Evolutionary conservation across 169 alveolate species (phyloP), one percentile per base, ranked within the genome.

Genomic region (Plasmodium blacklocki): DNA sequence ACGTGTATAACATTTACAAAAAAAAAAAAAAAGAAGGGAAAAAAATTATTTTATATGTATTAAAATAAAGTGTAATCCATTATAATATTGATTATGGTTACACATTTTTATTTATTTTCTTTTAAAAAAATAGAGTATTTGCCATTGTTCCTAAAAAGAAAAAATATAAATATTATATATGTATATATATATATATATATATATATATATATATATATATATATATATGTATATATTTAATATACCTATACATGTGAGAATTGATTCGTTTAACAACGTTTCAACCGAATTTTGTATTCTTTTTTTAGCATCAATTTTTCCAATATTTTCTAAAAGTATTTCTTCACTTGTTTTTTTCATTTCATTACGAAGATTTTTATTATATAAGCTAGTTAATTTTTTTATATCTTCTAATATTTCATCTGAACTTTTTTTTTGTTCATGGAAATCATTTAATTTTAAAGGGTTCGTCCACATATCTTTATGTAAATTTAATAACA

Each of bases 391-490:
- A 88, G 92, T 71, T n/a, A 72, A 54, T 15, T 64, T 68, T 58
- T 47, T 45, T 21, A 67, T 70, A 63, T 71, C 59, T 2, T 66
- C 76, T 14, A 58, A 63, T 29, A 52, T 50, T 66, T 67, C 73
- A 59, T 39, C 85, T 54, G 80, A 54, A 47, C 52, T 8, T 74
- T 67, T 78, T 54, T 75, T 59, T 23, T 80, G 83, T 47, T 70
- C 73, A 70, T 62, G 21, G 21, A 54, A 49, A n/a, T 94, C 98
- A 93, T 95, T 74, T n/a, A 95, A 86, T 52, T 95, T 96, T 54
- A 99, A 97, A 60, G 98, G 99, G 18, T 98, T 96, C 74, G 94
- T 95, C 99, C 99, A 99, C 47, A 94, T 96, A 83, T 97, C 96
- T 93, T 97, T 98, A 91, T 98, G 98, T 58, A 98, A 96, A 93